Conservation (phyloP, 2,329 filamentous ascomycete genomes). For the Orbilia quercus region DNA sequence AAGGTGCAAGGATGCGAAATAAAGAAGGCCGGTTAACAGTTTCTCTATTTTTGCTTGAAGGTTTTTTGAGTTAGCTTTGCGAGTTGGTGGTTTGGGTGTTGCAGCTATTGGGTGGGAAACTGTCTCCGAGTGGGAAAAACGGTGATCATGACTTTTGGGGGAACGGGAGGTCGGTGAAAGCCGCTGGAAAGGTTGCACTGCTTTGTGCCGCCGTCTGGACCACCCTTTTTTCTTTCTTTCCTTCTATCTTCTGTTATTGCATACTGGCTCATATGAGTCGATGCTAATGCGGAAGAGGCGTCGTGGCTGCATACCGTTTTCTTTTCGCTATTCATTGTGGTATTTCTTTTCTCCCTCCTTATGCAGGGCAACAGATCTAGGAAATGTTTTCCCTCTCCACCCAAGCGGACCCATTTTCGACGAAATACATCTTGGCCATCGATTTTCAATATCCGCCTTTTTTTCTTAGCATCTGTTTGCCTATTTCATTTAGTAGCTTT, state of each 20-base stretch:
- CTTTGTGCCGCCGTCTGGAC: not conserved
- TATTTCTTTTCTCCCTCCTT: conserved; percentile 1
- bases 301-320: conserved; percentile 20
- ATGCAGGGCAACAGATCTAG: conserved; percentile 9
- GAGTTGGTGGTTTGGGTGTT: not conserved
- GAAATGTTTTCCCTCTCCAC: conserved; percentile 6
- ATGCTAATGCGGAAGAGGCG: conserved; percentile 30
- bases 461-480: not conserved
- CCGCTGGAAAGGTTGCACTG: conserved; percentile 4
- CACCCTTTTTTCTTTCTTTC: not conserved
- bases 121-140: too few species aligned
- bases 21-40: not conserved
- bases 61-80: conserved; percentile 13
- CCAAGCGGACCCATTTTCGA: not conserved
- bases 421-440: not conserved
- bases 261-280: conserved; percentile 18
- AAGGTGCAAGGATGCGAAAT: conserved; percentile 10
- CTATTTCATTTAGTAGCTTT: not conserved
- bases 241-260: conserved; percentile 10
- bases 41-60: not conserved
- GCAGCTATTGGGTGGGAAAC: not conserved
- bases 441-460: not conserved
- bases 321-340: not conserved
- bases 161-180: not conserved
- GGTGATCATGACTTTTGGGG: conserved; percentile 16